phyloP scores from a whole-genome alignment of 495 filamentous ascomycete genomes.

The Trichoderma erinaceum region DNA sequence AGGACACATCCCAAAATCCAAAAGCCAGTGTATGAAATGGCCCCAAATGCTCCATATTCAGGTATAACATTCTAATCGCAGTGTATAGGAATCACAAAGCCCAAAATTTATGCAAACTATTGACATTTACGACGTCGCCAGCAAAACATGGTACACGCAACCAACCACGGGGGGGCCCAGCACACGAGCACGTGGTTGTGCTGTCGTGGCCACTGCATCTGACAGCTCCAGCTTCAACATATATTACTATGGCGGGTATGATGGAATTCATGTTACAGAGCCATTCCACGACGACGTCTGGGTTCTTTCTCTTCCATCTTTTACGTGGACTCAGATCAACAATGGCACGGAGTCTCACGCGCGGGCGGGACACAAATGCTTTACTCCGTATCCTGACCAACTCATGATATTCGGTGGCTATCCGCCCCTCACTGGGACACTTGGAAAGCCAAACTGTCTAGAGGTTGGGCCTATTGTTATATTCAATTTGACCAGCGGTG shows the following conservation, averaged over 20 bases:
- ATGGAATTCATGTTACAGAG: conserved; percentile 36
- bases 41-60: background rate
- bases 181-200: conserved; percentile 51
- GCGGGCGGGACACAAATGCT: conserved; percentile 58
- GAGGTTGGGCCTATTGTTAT: conserved; percentile 49
- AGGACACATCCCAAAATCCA: conserved; percentile 29
- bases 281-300: conserved; percentile 60
- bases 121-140: conserved; percentile 61
- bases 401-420: conserved; percentile 66
- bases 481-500: conserved; percentile 56
- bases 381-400: conserved; percentile 64
- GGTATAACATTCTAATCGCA: conserved; percentile 18
- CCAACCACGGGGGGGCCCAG: conserved; percentile 51
- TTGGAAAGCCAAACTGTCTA: conserved; percentile 38
- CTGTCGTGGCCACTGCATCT: conserved; percentile 53
- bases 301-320: conserved; percentile 67
- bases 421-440: conserved; percentile 20
- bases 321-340: conserved; percentile 64
- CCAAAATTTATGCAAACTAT: conserved; percentile 58
- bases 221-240: conserved; percentile 63
- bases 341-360: conserved; percentile 41
- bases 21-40: conserved; percentile 37
- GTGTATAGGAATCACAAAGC: conserved; percentile 36
- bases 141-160: conserved; percentile 55
- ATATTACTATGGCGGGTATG: conserved; percentile 69